Evolutionary conservation across 225 moss, liverwort and hornwort genomes (phyloP).

Genomic region (Marchantia polymorpha): DNA sequence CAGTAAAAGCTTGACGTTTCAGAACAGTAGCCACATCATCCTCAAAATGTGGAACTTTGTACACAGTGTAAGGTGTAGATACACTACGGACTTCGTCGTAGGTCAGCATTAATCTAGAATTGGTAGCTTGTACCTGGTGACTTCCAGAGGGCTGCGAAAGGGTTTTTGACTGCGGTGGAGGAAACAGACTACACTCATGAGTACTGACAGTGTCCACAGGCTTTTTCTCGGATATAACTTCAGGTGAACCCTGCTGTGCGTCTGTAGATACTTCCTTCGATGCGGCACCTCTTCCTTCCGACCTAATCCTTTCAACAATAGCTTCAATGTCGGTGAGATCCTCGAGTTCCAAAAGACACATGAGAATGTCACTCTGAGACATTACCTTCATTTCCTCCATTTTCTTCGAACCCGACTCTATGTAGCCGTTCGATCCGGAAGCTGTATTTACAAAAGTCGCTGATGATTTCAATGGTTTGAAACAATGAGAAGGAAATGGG

Average conservation of each 20-base stretch:
- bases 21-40: slow-evolving; percentile 59
- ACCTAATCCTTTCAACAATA: slow-evolving; percentile 26
- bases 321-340: slow-evolving; percentile 36
- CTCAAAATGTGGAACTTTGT: slow-evolving; percentile 25
- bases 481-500: slow-evolving; percentile 31
- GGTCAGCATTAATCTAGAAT: neutral
- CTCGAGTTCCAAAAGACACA: slow-evolving; percentile 36
- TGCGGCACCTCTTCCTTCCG: slow-evolving; percentile 24
- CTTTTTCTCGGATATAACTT: neutral
- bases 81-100: neutral
- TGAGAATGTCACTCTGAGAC: slow-evolving; percentile 29
- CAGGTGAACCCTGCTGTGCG: slow-evolving; percentile 13
- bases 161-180: slow-evolving; percentile 3
- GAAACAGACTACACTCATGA: slow-evolving; percentile 18
- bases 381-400: slow-evolving; percentile 17
- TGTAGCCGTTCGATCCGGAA: slow-evolving; percentile 4
- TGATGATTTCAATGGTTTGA: slow-evolving; percentile 24
- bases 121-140: slow-evolving; percentile 15
- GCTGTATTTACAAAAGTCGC: slow-evolving; percentile 22
- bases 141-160: slow-evolving; percentile 8
- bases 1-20: slow-evolving; percentile 70
- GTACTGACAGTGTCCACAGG: neutral
- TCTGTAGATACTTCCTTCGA: slow-evolving; percentile 9
- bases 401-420: slow-evolving; percentile 14
- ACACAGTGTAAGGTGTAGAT: no score